Percentiles rank a stretch among this genome's conserved stretches.
Evolutionary conservation across 345 rosid genomes (phyloP).

Genomic region (Melaleuca alternifolia): DNA sequence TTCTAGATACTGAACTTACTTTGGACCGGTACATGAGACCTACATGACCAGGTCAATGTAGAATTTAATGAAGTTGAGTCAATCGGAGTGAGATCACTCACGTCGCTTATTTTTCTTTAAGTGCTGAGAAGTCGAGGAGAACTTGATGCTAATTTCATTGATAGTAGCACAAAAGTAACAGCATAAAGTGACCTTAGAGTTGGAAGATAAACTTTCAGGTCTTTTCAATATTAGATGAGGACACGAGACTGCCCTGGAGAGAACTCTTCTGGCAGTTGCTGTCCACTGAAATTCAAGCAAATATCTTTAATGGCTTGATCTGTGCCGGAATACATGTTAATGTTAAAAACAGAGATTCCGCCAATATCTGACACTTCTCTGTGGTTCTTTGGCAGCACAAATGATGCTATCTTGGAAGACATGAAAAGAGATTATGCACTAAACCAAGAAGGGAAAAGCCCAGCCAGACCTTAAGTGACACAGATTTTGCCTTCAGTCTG

Average conservation of each 20-base stretch:
- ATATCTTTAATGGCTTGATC: not conserved
- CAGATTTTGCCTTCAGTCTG: not conserved
- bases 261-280: not conserved
- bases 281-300: not conserved
- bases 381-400: conserved; percentile 48
- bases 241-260: not conserved
- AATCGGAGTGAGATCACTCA: not conserved
- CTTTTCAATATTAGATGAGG: not conserved
- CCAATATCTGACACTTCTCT: not conserved
- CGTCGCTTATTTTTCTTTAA: not conserved
- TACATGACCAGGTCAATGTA: not conserved
- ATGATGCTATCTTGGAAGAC: conserved; percentile 72
- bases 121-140: not conserved
- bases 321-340: not conserved
- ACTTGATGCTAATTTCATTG: not conserved
- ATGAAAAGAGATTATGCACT: conserved; percentile 79
- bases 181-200: not conserved
- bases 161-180: not conserved
- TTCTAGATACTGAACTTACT: not conserved
- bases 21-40: not conserved
- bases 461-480: conserved; percentile 12
- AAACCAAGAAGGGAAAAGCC: conserved; percentile 45
- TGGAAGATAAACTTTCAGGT: not conserved
- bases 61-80: not conserved
- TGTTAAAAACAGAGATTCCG: not conserved